These are phyloP conservation scores for Lactifluus hygrophoroides DNA, from an alignment of 768 basidiomycete genomes.

Conservation along the genomic window DNA sequence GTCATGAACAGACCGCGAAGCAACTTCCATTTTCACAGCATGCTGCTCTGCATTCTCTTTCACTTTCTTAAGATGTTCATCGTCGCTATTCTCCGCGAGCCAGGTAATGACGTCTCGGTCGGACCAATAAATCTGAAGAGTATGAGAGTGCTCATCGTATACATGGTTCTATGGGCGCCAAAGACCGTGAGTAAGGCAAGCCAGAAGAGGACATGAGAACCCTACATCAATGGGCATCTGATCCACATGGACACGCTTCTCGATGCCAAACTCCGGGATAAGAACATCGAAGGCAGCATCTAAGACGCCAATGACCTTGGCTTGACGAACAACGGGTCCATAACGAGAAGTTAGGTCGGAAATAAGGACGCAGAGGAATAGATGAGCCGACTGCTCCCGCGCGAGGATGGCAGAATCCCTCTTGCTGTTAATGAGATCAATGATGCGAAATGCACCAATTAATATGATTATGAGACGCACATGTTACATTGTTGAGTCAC, in stretches of 20 bases:
- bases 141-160: constrained; percentile 90
- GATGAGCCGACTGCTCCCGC: constrained; percentile 92
- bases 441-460: not conserved
- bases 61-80: constrained; percentile 92
- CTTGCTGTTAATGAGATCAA: constrained; percentile 44
- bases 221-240: constrained; percentile 97
- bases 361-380: constrained; percentile 92
- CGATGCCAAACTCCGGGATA: constrained; percentile 95
- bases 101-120: constrained; percentile 87
- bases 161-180: constrained; percentile 66
- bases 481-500: constrained; percentile 98
- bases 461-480: constrained; percentile 36
- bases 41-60: constrained; percentile 89
- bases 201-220: constrained; percentile 2
- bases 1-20: constrained; percentile 75
- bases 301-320: constrained; percentile 92
- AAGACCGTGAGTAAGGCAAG: not conserved
- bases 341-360: constrained; percentile 90
- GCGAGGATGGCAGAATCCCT: constrained; percentile 86
- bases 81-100: constrained; percentile 93
- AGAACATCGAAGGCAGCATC: constrained; percentile 97
- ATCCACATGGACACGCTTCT: constrained; percentile 97
- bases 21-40: constrained; percentile 85
- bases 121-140: constrained; percentile 95
- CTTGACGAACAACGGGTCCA: constrained; percentile 91